A percentile compares a stretch with the other conserved stretches of the same genome.
phyloP scores from a whole-genome alignment of 2,329 filamentous ascomycete genomes.

The Alternaria solani region DNA sequence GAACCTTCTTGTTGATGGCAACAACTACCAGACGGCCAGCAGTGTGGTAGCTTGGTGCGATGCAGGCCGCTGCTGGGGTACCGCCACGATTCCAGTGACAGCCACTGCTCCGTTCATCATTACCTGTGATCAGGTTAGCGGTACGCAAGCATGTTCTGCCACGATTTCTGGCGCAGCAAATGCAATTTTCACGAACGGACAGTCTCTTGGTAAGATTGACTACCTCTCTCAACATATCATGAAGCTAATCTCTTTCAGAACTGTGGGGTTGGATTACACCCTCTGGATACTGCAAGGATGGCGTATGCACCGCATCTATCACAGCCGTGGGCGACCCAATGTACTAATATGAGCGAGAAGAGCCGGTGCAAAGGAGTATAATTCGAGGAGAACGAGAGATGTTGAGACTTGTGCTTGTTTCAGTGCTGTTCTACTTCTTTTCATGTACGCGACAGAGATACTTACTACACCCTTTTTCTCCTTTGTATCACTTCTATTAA shows the following conservation, averaged over 20 bases:
- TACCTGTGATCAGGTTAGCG: neutral
- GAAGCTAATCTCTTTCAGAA: neutral
- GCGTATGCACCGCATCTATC: neutral
- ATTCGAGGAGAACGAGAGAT: neutral
- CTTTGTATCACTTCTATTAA: neutral
- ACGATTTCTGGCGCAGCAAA: neutral
- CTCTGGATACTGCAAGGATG: neutral
- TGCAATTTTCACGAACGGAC: neutral
- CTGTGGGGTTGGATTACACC: neutral
- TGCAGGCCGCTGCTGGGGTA: neutral
- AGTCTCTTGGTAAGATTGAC: neutral
- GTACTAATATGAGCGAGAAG: neutral
- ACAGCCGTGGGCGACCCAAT: neutral
- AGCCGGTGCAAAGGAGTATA: neutral
- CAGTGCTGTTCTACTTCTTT: neutral
- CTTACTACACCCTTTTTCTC: neutral
- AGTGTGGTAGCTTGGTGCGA: neutral
- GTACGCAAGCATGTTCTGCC: neutral
- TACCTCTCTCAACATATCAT: fast-evolving
- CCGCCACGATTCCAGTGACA: neutral
- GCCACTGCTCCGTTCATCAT: neutral
- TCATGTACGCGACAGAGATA: neutral
- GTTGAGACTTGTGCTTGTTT: neutral
- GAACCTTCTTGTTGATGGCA: neutral
- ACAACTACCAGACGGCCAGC: neutral